Evolutionary conservation across 345 rosid genomes (phyloP).

Genomic region (Syzygium aqueum): DNA sequence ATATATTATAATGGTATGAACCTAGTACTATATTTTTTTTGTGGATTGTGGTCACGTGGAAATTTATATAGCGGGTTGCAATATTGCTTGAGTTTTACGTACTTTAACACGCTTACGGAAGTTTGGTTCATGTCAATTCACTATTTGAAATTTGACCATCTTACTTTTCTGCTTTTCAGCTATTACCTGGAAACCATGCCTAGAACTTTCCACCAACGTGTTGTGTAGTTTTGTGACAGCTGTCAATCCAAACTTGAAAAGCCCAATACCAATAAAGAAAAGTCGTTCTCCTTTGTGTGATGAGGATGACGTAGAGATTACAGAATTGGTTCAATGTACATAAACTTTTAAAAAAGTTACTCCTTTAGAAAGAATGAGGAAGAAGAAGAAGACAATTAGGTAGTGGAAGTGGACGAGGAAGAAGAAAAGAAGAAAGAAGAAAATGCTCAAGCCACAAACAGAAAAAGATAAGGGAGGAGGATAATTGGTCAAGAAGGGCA

Average conservation of each 20-base stretch:
- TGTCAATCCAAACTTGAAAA: constrained; percentile 23
- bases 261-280: background rate
- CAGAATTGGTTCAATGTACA: background rate
- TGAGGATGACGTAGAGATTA: background rate
- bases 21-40: background rate
- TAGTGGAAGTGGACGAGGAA: background rate
- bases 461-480: background rate
- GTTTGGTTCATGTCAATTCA: background rate
- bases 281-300: background rate
- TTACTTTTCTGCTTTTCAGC: too few species aligned
- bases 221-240: constrained; percentile 46
- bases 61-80: background rate
- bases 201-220: constrained; percentile 19
- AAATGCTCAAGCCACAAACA: background rate
- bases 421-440: background rate
- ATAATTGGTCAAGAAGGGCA: too few species aligned
- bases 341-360: background rate
- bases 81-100: too few species aligned
- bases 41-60: background rate
- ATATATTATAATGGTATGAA: too few species aligned
- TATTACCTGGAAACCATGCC: background rate
- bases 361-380: background rate
- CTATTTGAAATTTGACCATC: background rate
- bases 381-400: background rate
- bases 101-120: too few species aligned